Percentiles rank a stretch among this genome's conserved stretches.
Evolutionary conservation across 2,329 filamentous ascomycete species (phyloP).

Genomic region (Trichoderma gracile): DNA sequence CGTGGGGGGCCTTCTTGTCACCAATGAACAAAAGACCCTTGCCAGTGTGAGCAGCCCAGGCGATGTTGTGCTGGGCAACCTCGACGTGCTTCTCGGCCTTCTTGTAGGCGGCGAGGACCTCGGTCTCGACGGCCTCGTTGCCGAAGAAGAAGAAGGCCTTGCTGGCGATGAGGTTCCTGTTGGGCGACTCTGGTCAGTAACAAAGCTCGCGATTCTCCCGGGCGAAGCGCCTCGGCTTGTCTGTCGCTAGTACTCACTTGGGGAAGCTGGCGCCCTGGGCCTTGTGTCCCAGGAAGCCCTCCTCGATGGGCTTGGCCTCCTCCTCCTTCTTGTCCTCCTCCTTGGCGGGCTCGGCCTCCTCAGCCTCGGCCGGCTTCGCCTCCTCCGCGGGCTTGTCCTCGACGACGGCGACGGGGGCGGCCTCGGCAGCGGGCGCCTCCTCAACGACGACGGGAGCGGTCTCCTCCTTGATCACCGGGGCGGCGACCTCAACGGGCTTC

Average conservation of each 20-base stretch:
- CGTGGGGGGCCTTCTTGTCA: conserved; percentile 78
- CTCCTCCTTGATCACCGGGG: conserved; percentile 56
- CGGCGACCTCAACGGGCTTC: conserved; percentile 59
- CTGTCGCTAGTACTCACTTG: conserved; percentile 66
- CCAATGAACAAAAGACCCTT: conserved; percentile 93
- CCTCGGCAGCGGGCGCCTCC: conserved; percentile 43
- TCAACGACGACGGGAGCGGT: conserved; percentile 35
- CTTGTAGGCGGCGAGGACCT: conserved; percentile 74
- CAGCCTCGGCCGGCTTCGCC: conserved; percentile 39
- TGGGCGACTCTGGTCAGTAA: not conserved
- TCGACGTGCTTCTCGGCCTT: conserved; percentile 83
- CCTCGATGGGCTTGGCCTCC: conserved; percentile 70
- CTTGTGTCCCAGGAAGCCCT: conserved; percentile 89
- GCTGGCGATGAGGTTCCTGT: conserved; percentile 81
- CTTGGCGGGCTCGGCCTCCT: conserved; percentile 47
- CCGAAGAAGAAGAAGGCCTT: conserved; percentile 95
- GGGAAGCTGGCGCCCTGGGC: conserved; percentile 75
- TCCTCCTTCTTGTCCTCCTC: conserved; percentile 49
- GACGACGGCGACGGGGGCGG: conserved; percentile 40
- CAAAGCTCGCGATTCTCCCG: not conserved
- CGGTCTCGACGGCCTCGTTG: conserved; percentile 69
- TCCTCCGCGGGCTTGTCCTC: conserved; percentile 46
- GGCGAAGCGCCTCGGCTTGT: not conserved
- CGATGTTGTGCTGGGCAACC: conserved; percentile 73
- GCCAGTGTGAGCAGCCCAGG: conserved; percentile 91